Base-by-base conservation (phyloP, 805 yeast genomes). In the Candida piceae region DNA sequence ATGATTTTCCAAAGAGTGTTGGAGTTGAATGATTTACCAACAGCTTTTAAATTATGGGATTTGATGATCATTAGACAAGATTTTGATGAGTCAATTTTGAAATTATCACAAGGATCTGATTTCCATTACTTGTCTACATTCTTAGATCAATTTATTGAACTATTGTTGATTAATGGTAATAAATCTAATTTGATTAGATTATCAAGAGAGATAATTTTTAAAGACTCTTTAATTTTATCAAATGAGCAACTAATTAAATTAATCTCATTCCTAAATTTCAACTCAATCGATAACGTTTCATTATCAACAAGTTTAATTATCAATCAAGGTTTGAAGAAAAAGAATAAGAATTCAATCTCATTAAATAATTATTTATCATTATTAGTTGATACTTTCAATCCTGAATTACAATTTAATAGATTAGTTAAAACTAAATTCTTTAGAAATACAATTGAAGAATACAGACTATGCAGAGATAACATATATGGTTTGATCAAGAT, bases 401-500 rank as follows among this genome's bases (percentile, higher is more conserved):
- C 50, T 3, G 22, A 39, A n/a, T 3, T 15, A 12, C 53, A 50
- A 31, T 31, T 38, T 11, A 16, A 25, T 5, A 24, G 38, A 3
- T 25, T 62, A 20, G 36, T 54, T 33, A 38, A 40, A n/a, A 44
- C 58, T 5, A 34, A 40, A 6, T 48, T 58, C 20, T 61, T 58
- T 47, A 59, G 52, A 34, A 26, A 34, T 23, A 48, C 56, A 4
- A 48, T 60, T 34, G 64, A 62, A 45, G 55, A 59, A 34, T 62
- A 57, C 42, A 50, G 66, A 41, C 42, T 62, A 30, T 35, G 54
- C 15, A 51, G 38, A 23, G 66, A 62, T 37, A 62, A 60, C 40
- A 48, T 62, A 18, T 61, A 62, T 43, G 66, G 65, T 1, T 48
- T 62, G 23, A 50, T 57, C 40, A 57, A 57, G 39, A 46, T 54